Evolutionary conservation across 345 rosid species (phyloP), one percentile per base, ranked within the genome.

Genomic region (Raphanus raphanistrum): DNA sequence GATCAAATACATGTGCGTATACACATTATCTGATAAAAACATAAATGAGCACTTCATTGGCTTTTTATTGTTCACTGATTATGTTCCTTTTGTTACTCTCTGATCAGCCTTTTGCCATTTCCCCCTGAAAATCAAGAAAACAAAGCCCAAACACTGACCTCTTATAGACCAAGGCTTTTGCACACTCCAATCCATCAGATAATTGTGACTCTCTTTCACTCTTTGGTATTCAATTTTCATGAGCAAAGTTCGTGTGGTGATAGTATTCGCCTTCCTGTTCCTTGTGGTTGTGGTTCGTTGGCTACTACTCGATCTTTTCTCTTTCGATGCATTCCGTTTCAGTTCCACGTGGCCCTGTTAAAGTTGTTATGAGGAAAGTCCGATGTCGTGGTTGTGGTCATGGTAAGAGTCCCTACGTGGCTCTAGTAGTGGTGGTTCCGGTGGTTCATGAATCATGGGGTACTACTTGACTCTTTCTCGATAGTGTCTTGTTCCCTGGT

Each of bases 21-120:
- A 33, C 36, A 33, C 7, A 36, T 35, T 35, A 8, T 35, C 7
- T 38, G 12, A 38, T 9, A 38, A 38, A 38, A 38, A 8, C 43
- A 38, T 38, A 38, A 62, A 63, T 73, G 77, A 63, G 52, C 6
- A 63, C n/a, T 62, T 62, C 68, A 16, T 8, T 72, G 12, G 12
- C 45, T 15, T 62, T 45, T 50, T 32, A 2, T 7, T 73, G 55
- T 63, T 73, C 77, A 35, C 33, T 50, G 54, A 35, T 52, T 3
- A 25, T 54, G 16, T 4, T 64, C 45, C 45, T 38, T 38, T 38
- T 38, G 45, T 38, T 38, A 38, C 45, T 38, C 45, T 38, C 11
- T 38, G 45, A 38, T 38, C 45, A 38, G 45, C 45, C 45, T 38
- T 38, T 38, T 38, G 45, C 45, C 45, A 38, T 38, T 36, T 10